A percentile compares a stretch with the other conserved stretches of the same genome.
These are phyloP conservation scores for Ceratobasidium sp. DNA, from an alignment of 1,284 basidiomycete genomes.

Conservation along the genomic window DNA sequence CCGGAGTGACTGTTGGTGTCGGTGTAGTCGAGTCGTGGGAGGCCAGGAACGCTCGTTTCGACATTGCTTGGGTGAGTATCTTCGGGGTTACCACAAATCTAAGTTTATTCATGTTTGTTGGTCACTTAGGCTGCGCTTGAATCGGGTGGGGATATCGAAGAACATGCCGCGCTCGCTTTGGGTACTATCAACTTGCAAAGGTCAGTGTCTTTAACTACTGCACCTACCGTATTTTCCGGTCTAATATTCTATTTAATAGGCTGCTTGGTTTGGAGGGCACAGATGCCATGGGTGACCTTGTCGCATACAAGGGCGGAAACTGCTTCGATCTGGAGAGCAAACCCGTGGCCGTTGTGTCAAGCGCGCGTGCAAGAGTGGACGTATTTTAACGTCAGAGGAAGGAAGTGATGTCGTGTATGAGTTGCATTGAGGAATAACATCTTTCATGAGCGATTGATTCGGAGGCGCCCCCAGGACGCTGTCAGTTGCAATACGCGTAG, in stretches of 20 bases:
- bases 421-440: no score
- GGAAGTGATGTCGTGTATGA: no score
- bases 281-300: constrained; percentile 66
- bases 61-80: constrained; percentile 73
- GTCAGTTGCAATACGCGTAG: no score
- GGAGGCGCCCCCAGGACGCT: no score
- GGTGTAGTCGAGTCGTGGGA: constrained; percentile 73
- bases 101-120: background rate
- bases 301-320: constrained; percentile 73
- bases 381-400: no score
- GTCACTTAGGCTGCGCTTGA: constrained; percentile 57
- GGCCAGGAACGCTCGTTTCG: constrained; percentile 77
- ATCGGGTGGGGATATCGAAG: constrained; percentile 64
- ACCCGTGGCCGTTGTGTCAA: constrained; percentile 70
- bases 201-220: background rate
- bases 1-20: constrained; percentile 82
- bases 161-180: constrained; percentile 69
- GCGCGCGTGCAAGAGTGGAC: constrained; percentile 58
- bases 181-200: constrained; percentile 74
- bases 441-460: no score
- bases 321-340: constrained; percentile 72
- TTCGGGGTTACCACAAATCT: background rate
- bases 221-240: no score
- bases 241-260: background rate
- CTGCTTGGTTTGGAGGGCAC: constrained; percentile 69